Conservation (phyloP, 2,329 filamentous ascomycete species). For the Colletotrichum tofieldiae region DNA sequence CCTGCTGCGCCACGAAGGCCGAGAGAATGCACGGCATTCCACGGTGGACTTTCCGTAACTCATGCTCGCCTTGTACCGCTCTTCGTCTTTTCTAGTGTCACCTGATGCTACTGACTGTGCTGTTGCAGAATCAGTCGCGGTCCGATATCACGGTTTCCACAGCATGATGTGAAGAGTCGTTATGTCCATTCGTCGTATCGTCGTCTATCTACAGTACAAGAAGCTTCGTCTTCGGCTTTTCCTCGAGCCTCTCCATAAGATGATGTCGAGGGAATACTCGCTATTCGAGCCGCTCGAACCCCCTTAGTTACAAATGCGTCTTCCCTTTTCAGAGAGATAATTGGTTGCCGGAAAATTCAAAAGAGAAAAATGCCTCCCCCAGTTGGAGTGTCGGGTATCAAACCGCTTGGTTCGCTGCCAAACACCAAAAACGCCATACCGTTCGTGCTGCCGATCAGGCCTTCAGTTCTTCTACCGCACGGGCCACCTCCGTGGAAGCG, state of each 20-base stretch:
- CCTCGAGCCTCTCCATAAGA: background rate
- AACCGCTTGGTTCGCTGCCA: conserved; percentile 43
- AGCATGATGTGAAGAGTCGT: conserved; percentile 7
- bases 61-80: background rate
- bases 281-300: conserved; percentile 20
- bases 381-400: conserved; percentile 42
- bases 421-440: conserved; percentile 40
- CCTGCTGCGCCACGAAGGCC: background rate
- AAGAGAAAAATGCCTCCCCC: conserved; percentile 36
- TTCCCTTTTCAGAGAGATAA: conserved; percentile 23
- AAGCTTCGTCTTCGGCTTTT: conserved; percentile 4
- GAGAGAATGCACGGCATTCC: background rate
- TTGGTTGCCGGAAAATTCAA: conserved; percentile 30
- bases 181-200: conserved; percentile 41
- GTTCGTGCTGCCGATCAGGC: conserved; percentile 33
- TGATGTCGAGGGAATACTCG: background rate
- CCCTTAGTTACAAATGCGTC: conserved; percentile 24
- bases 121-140: background rate
- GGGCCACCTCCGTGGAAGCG: conserved; percentile 84
- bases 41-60: background rate
- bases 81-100: background rate
- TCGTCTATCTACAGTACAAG: conserved; percentile 39
- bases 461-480: conserved; percentile 74
- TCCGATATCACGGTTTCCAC: background rate
- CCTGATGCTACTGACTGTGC: conserved; percentile 5